Evolutionary conservation across 2,329 filamentous ascomycete genomes (phyloP).

Genomic region (Neopestalotiopsis rosae): DNA sequence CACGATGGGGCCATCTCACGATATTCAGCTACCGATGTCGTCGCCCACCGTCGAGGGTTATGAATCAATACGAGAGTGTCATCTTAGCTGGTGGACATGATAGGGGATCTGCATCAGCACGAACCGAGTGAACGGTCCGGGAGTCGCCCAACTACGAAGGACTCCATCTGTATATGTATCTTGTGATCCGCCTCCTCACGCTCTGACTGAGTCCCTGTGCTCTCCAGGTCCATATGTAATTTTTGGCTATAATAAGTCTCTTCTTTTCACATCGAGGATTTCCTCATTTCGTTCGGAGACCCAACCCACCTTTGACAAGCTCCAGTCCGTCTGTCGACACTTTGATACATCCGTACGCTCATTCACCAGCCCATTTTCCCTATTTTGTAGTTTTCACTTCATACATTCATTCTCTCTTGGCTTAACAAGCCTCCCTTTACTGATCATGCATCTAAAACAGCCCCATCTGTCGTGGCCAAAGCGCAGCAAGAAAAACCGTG

Average conservation of each 20-base stretch:
- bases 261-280: not conserved
- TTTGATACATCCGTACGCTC: not conserved
- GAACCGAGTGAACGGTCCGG: not conserved
- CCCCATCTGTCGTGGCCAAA: not conserved
- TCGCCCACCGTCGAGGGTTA: not conserved
- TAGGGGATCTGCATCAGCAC: not conserved
- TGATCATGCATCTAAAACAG: conserved; percentile 1
- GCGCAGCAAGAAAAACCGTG: not conserved
- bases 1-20: not conserved
- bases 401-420: not conserved
- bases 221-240: not conserved
- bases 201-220: not conserved
- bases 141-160: not conserved
- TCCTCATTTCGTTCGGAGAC: not conserved
- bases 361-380: not conserved
- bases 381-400: not conserved
- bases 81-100: not conserved
- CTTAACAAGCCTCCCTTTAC: not conserved
- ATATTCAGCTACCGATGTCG: not conserved
- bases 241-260: not conserved
- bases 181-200: not conserved
- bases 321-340: not conserved
- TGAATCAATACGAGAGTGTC: conserved; percentile 1
- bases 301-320: not conserved
- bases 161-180: conserved; percentile 1